Evolutionary conservation across 139 green algal species (phyloP).

Genomic region (Mychonastes homosphaera): DNA sequence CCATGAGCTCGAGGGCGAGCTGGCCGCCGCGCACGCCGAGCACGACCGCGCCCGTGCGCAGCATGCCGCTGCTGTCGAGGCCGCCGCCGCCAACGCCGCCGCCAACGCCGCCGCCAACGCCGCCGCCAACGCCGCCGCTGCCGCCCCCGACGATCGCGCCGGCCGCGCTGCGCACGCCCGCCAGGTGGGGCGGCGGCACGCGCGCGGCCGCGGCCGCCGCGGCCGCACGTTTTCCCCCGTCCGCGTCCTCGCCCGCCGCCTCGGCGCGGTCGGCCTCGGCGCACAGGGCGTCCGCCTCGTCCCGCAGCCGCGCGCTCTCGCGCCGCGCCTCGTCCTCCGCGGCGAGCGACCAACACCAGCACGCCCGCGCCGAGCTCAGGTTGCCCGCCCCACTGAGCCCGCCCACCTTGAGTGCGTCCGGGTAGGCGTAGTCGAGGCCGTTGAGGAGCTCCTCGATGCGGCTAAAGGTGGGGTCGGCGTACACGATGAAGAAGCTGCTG

Average conservation of each 20-base stretch:
- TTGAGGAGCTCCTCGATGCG: slow-evolving; percentile 26
- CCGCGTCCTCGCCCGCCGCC: background rate
- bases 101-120: background rate
- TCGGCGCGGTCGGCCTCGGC: background rate
- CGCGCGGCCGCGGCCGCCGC: slow-evolving; percentile 2
- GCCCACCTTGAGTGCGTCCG: slow-evolving; percentile 24
- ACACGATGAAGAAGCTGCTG: slow-evolving; percentile 23
- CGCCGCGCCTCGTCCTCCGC: background rate
- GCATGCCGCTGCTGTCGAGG: slow-evolving; percentile 6
- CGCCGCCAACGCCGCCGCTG: slow-evolving; percentile 2
- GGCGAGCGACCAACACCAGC: no score
- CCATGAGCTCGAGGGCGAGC: slow-evolving; percentile 36
- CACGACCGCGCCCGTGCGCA: slow-evolving; percentile 27
- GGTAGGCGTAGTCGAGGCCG: slow-evolving; percentile 38
- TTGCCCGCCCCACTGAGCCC: background rate
- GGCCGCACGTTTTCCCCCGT: slow-evolving; percentile 4
- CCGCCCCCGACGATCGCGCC: no score
- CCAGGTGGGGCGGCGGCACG: no score
- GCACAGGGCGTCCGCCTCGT: background rate
- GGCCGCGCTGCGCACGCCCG: no score
- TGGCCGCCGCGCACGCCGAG: slow-evolving; percentile 32
- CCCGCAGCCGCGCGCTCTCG: background rate
- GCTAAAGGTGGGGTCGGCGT: slow-evolving; percentile 31
- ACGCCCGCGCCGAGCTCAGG: no score
- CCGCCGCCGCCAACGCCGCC: no score